phyloP scores from a whole-genome alignment of 2,329 filamentous ascomycete species.

The Hansfordia pulvinata region DNA sequence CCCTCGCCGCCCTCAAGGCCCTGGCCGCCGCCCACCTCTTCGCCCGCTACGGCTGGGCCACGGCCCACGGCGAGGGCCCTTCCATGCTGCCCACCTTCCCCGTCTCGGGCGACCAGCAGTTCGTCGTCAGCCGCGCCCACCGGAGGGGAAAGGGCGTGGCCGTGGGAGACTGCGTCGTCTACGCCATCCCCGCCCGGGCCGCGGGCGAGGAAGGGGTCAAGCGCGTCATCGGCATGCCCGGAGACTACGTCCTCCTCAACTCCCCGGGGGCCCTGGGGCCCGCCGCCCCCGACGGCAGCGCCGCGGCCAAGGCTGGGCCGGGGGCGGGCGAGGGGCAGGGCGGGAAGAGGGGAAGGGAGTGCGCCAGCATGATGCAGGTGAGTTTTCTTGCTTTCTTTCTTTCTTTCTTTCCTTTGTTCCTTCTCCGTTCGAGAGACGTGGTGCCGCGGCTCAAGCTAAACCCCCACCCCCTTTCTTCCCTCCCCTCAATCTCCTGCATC shows the following conservation, averaged over 20 bases:
- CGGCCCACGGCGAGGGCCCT: slow-evolving; percentile 52
- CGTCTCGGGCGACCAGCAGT: slow-evolving; percentile 49
- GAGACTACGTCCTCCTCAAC: slow-evolving; percentile 59
- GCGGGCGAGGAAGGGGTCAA: slow-evolving; percentile 57
- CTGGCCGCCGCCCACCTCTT: slow-evolving; percentile 35
- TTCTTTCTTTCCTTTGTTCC: background rate
- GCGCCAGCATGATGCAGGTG: slow-evolving; percentile 53
- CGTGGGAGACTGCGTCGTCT: slow-evolving; percentile 79
- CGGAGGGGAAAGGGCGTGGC: slow-evolving; percentile 48
- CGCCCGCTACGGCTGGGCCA: slow-evolving; percentile 45
- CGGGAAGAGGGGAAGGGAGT: too few relatives aligned
- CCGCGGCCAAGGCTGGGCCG: background rate
- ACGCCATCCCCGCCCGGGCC: slow-evolving; percentile 57
- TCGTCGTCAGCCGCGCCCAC: slow-evolving; percentile 55
- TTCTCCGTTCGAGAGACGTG: slow-evolving; percentile 4
- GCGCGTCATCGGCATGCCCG: slow-evolving; percentile 62
- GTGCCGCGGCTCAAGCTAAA: too few relatives aligned
- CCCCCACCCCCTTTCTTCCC: too few relatives aligned
- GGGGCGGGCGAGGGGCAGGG: too few relatives aligned
- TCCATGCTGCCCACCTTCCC: slow-evolving; percentile 84
- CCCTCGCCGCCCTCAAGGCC: slow-evolving; percentile 30
- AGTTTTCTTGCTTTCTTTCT: too few relatives aligned
- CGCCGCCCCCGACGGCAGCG: slow-evolving; percentile 2
- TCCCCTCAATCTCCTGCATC: too few relatives aligned
- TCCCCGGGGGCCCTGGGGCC: slow-evolving; percentile 34